Conservation (phyloP, 2,329 filamentous ascomycete genomes). For the Trichophyton mentagrophytes region DNA sequence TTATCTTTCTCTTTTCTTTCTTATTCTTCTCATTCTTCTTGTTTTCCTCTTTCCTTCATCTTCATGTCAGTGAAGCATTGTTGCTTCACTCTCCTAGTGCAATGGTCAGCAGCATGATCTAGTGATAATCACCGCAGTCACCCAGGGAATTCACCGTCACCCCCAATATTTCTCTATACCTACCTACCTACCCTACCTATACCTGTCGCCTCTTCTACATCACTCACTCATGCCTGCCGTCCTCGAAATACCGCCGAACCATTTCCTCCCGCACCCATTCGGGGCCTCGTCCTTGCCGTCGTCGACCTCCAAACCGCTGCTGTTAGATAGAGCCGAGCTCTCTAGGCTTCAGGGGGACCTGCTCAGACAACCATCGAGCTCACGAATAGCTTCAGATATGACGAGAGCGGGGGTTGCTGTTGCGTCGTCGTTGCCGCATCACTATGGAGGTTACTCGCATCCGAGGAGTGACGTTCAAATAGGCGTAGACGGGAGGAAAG, state of each 20-base stretch:
- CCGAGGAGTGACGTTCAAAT: neutral
- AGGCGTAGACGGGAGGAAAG: neutral
- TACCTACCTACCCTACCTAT: neutral
- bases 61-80: constrained; percentile 1
- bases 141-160: neutral
- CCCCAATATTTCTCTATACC: neutral
- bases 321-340: constrained; percentile 15
- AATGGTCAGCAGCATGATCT: constrained; percentile 3
- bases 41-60: neutral
- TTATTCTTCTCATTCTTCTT: neutral
- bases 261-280: constrained; percentile 3
- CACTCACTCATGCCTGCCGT: constrained; percentile 5
- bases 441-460: neutral
- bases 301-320: constrained; percentile 38
- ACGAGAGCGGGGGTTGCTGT: neutral
- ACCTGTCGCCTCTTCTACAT: neutral
- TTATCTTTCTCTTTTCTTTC: neutral
- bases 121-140: neutral
- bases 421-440: constrained; percentile 17
- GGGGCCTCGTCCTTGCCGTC: neutral
- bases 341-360: neutral
- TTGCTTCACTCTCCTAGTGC: neutral
- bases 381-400: neutral
- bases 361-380: neutral
- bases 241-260: constrained; percentile 2